Base-by-base conservation (phyloP, 306 rosid species). In the Prinsepia uniflora region DNA sequence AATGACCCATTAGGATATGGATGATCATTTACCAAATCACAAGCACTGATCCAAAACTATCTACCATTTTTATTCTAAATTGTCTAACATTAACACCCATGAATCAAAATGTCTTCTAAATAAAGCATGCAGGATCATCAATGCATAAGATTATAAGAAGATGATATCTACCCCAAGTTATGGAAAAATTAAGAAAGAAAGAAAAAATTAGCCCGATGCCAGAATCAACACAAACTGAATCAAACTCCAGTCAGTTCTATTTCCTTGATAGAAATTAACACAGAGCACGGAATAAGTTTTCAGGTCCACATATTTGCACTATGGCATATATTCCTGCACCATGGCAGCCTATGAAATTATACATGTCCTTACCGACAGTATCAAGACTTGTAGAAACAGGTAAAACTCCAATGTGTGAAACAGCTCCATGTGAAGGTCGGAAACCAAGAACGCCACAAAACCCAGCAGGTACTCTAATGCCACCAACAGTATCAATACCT, bases 401-500 rank as follows among this genome's bases (percentile, higher is more conserved):
- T 78, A 85, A 66, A 59, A 81, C 67, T 80, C 96, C 99, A 76
- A 17, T 30, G 58, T 85, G 91, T 80, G 99, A 84, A 81, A 95
- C 89, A 75, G 92, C 89, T 62, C 97, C 97, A 77, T 85, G 81
- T 7, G 99, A 95, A 68, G 97, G 97, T 48, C 97, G 92, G 88
- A 95, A 95, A 66, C 97, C 99, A 47, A 95, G 62, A 75, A 95
- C 63, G 54, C 91, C 97, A 84, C 99, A 95, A 83, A 78, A 95
- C 63, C 84, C 93, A 67, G 99, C 99, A 73, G 97, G 99, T 69
- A 95, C 75, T 84, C 99, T 89, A 76, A 95, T 89, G 39, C 96
- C 97, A 46, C 99, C 99, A 80, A 78, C 83, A 78, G 97, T 89
- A 85, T 95, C 99, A 65, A 91, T 71, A 48, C 99, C 99, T 95